Evolutionary conservation across 805 yeast species (phyloP), one percentile per base, ranked within the genome.

Genomic region (Lipomyces oligophaga): DNA sequence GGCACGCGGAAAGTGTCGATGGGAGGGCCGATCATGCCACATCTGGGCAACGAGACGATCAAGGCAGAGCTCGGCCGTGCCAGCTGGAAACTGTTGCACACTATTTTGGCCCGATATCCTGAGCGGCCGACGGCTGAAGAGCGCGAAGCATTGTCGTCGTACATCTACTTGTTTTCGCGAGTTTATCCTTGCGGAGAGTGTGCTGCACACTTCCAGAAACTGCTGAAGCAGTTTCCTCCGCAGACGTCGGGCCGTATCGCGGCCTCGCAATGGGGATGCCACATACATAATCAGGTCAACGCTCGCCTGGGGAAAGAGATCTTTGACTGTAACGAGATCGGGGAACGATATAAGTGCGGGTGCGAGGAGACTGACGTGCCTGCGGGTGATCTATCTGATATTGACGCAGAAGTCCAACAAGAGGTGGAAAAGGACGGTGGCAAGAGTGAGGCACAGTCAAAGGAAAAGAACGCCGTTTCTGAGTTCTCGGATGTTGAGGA

Each of bases 121-220:
- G 96, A 84, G 35, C 67, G 68, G 21, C 98, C 98, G 16, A 67
- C 81, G 1, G 57, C 61, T 2, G 75, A 73, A 36, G 88, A 90
- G 60, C 73, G 79, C 41, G 63, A 71, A 25, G 83, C 90, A 22
- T 69, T 93, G 38, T 60, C 67, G 15, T 75, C 70, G 47, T 93
- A 80, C 63, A 74, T 93, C 18, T 67, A 77, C 19, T 69, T 85
- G 28, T 93, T 89, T 68, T 88, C 93, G 1, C 86, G 89, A 59
- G 90, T 93, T 7, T 93, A 93, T 56, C 98, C 98, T 0, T 90
- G 97, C 67, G 95, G 95, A 3, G 97, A 90, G 63, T 93, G 97
- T 67, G 97, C 98, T 0, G 73, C 85, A 55, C 97, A 93, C 65
- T 93, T 93, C 65, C 83, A 77, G 54, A 67, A 76, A 61, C 67